Evolutionary conservation across 169 alveolate genomes (phyloP).

Genomic region (Besnoitia besnoiti): DNA sequence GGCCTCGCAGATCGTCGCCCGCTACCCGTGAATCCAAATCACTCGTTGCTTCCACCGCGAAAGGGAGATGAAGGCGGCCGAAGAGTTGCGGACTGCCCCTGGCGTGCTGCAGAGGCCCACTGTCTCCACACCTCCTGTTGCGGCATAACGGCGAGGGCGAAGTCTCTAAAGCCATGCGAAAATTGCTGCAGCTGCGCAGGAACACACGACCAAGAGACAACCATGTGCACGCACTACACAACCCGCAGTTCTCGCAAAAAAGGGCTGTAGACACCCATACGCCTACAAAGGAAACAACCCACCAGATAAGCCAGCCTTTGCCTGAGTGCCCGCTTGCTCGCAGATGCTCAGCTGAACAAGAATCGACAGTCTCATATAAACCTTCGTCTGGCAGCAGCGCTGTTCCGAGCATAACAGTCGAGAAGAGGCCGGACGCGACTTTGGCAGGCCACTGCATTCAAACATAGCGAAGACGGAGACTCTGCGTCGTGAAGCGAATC

Average conservation of each 20-base stretch:
- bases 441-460: neutral
- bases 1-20: no score
- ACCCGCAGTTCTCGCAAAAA: neutral
- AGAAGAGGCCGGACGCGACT: neutral
- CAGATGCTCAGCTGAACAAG: neutral
- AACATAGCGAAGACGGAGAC: neutral
- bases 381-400: neutral
- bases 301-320: neutral
- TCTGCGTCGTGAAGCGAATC: neutral
- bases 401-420: neutral
- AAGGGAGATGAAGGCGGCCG: no score
- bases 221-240: neutral
- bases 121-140: neutral
- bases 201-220: neutral
- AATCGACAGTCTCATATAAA: neutral
- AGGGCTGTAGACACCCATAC: neutral
- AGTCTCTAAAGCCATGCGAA: neutral
- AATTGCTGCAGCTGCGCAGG: neutral
- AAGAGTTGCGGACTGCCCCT: neutral
- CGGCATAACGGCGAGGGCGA: neutral
- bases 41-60: no score
- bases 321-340: neutral
- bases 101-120: conserved; percentile 27
- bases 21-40: no score
- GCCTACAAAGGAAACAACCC: neutral